These are phyloP conservation scores for Backusella sp. DNA, from an alignment of 192 early-diverging fungal species.

Conservation along the genomic window DNA sequence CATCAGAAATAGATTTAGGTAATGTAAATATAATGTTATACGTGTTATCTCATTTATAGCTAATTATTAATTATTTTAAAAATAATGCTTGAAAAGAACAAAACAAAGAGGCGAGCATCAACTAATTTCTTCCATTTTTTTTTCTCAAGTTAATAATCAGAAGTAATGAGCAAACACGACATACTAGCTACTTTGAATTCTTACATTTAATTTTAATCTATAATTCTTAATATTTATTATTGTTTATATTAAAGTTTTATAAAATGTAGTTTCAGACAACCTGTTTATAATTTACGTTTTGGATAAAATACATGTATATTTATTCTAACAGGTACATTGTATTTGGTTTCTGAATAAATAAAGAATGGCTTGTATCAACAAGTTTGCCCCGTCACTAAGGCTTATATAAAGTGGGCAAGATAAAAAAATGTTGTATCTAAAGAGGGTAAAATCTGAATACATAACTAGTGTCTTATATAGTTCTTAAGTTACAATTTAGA, in stretches of 20 bases:
- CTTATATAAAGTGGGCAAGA: too few species aligned
- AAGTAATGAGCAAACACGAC: neutral
- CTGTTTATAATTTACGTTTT: neutral
- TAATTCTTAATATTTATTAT: neutral
- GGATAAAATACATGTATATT: neutral
- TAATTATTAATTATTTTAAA: neutral
- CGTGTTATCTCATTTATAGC: neutral
- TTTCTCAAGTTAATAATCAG: neutral
- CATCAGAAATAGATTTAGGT: neutral
- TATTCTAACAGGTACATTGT: neutral
- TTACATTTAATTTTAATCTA: neutral
- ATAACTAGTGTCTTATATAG: too few species aligned
- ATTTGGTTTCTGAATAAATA: too few species aligned
- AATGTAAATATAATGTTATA: neutral
- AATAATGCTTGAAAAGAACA: neutral
- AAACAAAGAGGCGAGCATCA: neutral
- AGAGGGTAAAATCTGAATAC: too few species aligned
- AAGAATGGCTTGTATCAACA: too few species aligned
- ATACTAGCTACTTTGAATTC: too few species aligned
- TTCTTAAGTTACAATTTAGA: too few species aligned
- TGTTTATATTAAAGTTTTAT: neutral
- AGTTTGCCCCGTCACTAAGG: too few species aligned
- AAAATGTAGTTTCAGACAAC: neutral
- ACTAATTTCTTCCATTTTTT: neutral
- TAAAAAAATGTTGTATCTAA: too few species aligned